Evolutionary conservation across 1,284 basidiomycete genomes (phyloP).

Genomic region (Ceratobasidium theobromae): DNA sequence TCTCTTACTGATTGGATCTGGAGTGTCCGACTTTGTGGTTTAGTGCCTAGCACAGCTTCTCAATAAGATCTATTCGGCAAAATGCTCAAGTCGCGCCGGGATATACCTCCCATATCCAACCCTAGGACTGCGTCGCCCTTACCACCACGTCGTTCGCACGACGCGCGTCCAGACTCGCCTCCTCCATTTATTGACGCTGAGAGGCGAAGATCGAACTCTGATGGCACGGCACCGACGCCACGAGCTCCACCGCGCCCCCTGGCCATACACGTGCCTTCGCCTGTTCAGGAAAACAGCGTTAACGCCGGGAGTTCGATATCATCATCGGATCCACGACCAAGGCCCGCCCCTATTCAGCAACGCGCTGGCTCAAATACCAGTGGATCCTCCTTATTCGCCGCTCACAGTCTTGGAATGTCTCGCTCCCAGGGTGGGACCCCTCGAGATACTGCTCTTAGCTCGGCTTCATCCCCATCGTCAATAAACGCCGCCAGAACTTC

Average conservation of each 20-base stretch:
- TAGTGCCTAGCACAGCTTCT: not conserved
- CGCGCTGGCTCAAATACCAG: constrained; percentile 9
- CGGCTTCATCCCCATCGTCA: constrained; percentile 24
- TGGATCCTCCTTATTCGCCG: constrained; percentile 11
- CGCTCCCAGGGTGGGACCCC: constrained; percentile 21
- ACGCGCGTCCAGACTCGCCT: constrained; percentile 12
- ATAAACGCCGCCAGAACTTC: constrained; percentile 20
- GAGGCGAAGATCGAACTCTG: constrained; percentile 1
- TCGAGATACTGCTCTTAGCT: constrained; percentile 2
- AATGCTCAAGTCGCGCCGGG: constrained; percentile 28
- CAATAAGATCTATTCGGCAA: constrained; percentile 2
- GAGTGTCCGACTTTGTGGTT: too few relatives aligned
- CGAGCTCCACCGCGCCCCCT: constrained; percentile 5
- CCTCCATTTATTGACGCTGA: constrained; percentile 1
- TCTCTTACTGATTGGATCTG: too few relatives aligned
- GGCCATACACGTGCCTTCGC: constrained; percentile 28
- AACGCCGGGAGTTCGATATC: constrained; percentile 1
- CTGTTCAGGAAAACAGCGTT: constrained; percentile 5
- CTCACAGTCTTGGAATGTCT: constrained; percentile 23
- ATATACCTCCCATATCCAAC: constrained; percentile 17
- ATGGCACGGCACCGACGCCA: constrained; percentile 22
- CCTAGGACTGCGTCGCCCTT: constrained; percentile 14
- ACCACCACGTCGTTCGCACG: constrained; percentile 24
- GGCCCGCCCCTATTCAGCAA: not conserved
- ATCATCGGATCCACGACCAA: constrained; percentile 1